Conservation (phyloP, 2,329 filamentous ascomycete species). For the Neoarthrinium moseri region DNA sequence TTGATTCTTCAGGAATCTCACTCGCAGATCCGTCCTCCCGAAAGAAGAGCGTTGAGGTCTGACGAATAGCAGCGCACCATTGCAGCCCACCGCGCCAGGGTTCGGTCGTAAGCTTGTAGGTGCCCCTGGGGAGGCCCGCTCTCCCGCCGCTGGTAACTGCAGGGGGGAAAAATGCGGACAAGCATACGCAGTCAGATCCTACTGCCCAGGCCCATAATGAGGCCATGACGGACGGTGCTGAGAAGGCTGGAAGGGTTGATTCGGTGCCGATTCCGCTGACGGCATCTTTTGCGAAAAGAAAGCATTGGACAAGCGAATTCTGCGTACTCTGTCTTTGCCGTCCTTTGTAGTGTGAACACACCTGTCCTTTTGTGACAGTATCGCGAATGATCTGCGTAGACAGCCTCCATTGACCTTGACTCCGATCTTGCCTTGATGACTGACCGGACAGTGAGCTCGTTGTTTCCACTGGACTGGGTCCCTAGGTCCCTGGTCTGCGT, state of each 20-base stretch:
- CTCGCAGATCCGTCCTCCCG: conserved; percentile 1
- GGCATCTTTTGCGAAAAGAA: background rate
- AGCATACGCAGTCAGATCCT: background rate
- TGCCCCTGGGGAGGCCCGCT: background rate
- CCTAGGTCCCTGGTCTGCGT: too few relatives aligned
- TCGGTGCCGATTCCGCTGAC: background rate
- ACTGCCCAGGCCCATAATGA: background rate
- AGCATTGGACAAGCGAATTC: background rate
- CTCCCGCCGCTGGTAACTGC: background rate
- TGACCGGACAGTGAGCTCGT: too few relatives aligned
- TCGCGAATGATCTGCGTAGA: too few relatives aligned
- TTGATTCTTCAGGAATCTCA: too few relatives aligned
- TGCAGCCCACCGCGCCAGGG: background rate
- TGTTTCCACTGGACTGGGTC: too few relatives aligned
- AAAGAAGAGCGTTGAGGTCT: background rate
- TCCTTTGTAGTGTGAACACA: too few relatives aligned
- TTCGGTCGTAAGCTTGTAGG: conserved; percentile 1
- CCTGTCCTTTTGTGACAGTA: too few relatives aligned
- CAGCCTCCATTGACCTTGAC: too few relatives aligned
- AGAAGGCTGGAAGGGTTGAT: background rate
- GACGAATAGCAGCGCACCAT: background rate
- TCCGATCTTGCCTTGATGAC: too few relatives aligned
- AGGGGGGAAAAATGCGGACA: conserved; percentile 1
- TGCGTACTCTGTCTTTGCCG: too few relatives aligned
- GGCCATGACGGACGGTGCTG: background rate